phyloP scores from a whole-genome alignment of 306 rosid genomes.

The Acmispon strigosus region DNA sequence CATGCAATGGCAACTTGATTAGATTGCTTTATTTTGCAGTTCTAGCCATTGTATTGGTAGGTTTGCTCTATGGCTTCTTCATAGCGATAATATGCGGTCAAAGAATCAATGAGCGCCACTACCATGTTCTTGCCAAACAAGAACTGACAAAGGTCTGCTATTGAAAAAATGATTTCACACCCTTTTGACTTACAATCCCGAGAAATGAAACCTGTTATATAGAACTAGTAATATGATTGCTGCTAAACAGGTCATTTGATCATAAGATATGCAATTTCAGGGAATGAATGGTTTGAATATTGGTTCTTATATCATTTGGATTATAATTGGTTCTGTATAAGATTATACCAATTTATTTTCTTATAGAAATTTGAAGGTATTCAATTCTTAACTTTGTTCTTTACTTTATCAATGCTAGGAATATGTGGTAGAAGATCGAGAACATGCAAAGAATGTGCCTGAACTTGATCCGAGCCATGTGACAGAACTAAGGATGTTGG shows the following conservation, averaged over 20 bases:
- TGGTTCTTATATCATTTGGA: background rate
- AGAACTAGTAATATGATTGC: slow-evolving; percentile 10
- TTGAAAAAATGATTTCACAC: slow-evolving; percentile 1
- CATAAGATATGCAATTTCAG: slow-evolving; percentile 17
- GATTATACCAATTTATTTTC: background rate
- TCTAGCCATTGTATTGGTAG: slow-evolving; percentile 87
- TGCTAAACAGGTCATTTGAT: slow-evolving; percentile 2
- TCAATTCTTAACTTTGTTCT: slow-evolving; percentile 8
- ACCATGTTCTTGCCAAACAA: slow-evolving; percentile 97
- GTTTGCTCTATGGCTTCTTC: slow-evolving; percentile 97
- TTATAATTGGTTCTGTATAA: background rate
- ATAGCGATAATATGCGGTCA: slow-evolving; percentile 98
- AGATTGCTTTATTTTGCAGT: slow-evolving; percentile 53
- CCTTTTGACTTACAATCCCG: background rate
- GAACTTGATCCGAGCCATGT: slow-evolving; percentile 93
- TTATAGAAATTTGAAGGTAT: background rate
- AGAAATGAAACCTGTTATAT: background rate
- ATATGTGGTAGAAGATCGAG: slow-evolving; percentile 78
- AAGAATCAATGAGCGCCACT: slow-evolving; percentile 94
- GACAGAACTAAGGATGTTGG: slow-evolving; percentile 90
- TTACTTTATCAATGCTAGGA: slow-evolving; percentile 44
- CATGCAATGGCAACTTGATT: slow-evolving; percentile 3
- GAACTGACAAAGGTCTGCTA: slow-evolving; percentile 81
- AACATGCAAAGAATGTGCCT: slow-evolving; percentile 43
- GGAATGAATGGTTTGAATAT: background rate